phyloP scores from a whole-genome alignment of 805 yeast genomes.

The Hanseniaspora hatyaiensis region DNA sequence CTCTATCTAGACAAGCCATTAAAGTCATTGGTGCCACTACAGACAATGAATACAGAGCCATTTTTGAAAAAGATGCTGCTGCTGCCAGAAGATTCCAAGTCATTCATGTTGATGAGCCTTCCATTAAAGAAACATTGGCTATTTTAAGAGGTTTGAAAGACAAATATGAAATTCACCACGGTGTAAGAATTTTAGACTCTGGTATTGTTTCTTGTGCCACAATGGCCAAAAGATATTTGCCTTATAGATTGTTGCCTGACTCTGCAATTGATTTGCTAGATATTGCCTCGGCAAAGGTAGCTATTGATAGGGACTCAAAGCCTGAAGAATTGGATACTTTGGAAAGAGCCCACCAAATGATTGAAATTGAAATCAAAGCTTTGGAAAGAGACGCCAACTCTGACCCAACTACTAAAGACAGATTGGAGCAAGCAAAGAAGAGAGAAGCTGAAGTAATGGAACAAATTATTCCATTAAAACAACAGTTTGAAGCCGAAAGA shows the following conservation, averaged over 20 bases:
- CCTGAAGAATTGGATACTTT: conserved; percentile 92
- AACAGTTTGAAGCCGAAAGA: conserved; percentile 74
- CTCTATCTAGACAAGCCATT: conserved; percentile 88
- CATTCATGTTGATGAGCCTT: conserved; percentile 90
- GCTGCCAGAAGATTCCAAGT: conserved; percentile 97
- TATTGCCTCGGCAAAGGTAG: conserved; percentile 93
- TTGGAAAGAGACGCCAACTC: conserved; percentile 91
- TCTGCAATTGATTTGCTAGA: conserved; percentile 94
- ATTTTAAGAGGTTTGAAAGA: conserved; percentile 92
- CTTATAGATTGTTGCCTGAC: conserved; percentile 92
- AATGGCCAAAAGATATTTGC: conserved; percentile 83
- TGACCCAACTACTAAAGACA: conserved; percentile 68
- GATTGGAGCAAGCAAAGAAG: conserved; percentile 67
- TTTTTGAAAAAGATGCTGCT: conserved; percentile 93
- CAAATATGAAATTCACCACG: conserved; percentile 93
- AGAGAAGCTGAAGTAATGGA: conserved; percentile 76
- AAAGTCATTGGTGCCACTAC: conserved; percentile 99
- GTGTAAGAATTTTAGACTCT: conserved; percentile 88
- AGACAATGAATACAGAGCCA: conserved; percentile 81
- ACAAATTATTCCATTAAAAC: conserved; percentile 71
- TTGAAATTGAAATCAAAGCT: conserved; percentile 94
- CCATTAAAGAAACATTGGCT: conserved; percentile 85
- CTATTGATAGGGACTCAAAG: conserved; percentile 94
- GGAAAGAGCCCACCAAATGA: conserved; percentile 81
- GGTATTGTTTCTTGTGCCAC: conserved; percentile 92